phyloP scores from a whole-genome alignment of 192 early-diverging fungal species.

The Pilobolus umbonatus region DNA sequence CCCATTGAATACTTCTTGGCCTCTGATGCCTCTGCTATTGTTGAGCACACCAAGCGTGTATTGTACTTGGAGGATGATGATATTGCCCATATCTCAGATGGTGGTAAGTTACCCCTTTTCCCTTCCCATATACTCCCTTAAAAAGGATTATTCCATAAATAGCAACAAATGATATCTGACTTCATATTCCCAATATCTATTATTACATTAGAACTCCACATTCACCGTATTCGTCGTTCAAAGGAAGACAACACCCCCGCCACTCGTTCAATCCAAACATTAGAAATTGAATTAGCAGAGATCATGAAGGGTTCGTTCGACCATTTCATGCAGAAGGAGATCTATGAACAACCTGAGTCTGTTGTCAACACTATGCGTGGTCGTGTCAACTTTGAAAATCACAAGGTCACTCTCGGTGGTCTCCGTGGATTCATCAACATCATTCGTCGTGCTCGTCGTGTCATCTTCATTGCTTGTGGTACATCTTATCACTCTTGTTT shows the following conservation, averaged over 20 bases:
- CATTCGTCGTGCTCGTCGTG: conserved; percentile 92
- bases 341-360: conserved; percentile 98
- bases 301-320: conserved; percentile 98
- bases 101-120: conserved; percentile 26
- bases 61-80: conserved; percentile 98
- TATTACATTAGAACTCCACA: conserved; percentile 81
- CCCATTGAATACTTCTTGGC: conserved; percentile 99
- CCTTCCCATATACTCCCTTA: too few relatives aligned
- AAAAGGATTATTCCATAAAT: too few relatives aligned
- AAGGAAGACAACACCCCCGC: conserved; percentile 75
- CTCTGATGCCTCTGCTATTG: conserved; percentile 94
- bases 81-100: conserved; percentile 90
- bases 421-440: conserved; percentile 87
- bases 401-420: conserved; percentile 89
- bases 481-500: conserved; percentile 94
- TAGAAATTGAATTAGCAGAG: conserved; percentile 95
- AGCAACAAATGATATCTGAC: too few relatives aligned
- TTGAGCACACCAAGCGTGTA: conserved; percentile 98
- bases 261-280: conserved; percentile 95
- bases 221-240: conserved; percentile 96
- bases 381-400: conserved; percentile 95
- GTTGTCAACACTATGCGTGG: conserved; percentile 99
- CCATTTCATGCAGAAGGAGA: conserved; percentile 99
- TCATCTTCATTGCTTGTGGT: conserved; percentile 96
- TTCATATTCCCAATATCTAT: too few relatives aligned